Base-by-base conservation (phyloP, 2,329 filamentous ascomycete genomes). In the Bipolaris gigantea region DNA sequence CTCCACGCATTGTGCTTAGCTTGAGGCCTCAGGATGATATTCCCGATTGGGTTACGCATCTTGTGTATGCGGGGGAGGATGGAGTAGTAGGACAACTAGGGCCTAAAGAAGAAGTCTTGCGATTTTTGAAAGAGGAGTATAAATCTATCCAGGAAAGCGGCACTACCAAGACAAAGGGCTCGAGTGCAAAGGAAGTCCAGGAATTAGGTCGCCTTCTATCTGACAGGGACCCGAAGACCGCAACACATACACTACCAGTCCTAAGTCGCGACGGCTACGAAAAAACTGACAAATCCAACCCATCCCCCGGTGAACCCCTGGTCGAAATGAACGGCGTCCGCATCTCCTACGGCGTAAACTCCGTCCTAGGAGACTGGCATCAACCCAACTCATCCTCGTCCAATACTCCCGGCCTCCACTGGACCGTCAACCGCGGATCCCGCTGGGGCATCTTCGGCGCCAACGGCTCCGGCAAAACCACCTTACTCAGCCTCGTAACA, bases 401-500 rank as follows among this genome's bases (percentile, higher is more conserved):
- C 78, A 54, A 4, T 4, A 30, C 27, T 3, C 73, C 82, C 1
- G 93, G 93, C 0, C 78, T 97, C 5, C 82, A 88, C 69, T 97
- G 94, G 91, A 89, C 83, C 0, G 87, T 97, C 21, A 84, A 86
- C 35, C 84, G 88, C 47, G 92, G 93, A 21, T 86, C 97, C 71
- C 85, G 92, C 58, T 96, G 92, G 89, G 93, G 90, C 3, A 84
- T 97, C 16, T 94, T 99, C 68, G 94, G 94, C 0, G 89, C 92
- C 30, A 97, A 99, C 65, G 94, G 89, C 11, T 96, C 91, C 0
- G 94, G 94, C 16, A 99, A 99, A 78, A 99, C 94, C 0, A 99
- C 94, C 0, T 82, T 99, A 35, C 83, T 97, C 25, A 94, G 92
- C 5, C 81, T 99, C 5, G 89, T 99, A 55, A 95, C 90, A 55